phyloP scores from a whole-genome alignment of 2,329 filamentous ascomycete genomes.

The Byssoonygena ceratinophila region DNA sequence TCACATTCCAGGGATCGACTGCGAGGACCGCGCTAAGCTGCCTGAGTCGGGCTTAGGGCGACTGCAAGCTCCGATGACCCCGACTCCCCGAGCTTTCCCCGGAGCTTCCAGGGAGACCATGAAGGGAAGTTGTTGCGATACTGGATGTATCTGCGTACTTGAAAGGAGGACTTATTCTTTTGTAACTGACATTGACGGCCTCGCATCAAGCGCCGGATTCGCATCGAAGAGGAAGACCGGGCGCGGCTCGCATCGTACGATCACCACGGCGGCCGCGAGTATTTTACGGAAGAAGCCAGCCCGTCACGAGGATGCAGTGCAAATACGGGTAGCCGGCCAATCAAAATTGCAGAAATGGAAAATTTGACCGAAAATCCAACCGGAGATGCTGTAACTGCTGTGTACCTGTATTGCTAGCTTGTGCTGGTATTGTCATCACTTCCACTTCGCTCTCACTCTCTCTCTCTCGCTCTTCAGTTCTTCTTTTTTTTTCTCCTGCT shows the following conservation, averaged over 20 bases:
- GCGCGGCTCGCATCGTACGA: too few relatives aligned
- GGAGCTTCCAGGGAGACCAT: not conserved
- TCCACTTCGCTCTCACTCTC: not conserved
- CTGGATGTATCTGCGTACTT: too few relatives aligned
- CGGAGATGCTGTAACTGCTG: not conserved
- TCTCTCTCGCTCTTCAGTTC: not conserved
- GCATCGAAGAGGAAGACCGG: too few relatives aligned
- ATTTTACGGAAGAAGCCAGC: too few relatives aligned
- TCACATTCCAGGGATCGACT: not conserved
- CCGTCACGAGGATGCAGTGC: conserved; percentile 1
- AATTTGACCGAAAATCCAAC: not conserved
- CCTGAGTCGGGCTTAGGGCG: too few relatives aligned
- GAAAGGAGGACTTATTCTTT: too few relatives aligned
- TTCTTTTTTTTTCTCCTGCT: not conserved
- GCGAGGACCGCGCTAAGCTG: not conserved
- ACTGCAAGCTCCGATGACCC: not conserved
- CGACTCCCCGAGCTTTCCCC: conserved; percentile 7
- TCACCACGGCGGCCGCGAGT: too few relatives aligned
- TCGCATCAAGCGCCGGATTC: too few relatives aligned
- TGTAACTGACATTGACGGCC: too few relatives aligned
- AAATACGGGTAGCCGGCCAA: too few relatives aligned
- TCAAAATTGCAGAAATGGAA: not conserved
- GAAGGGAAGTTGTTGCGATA: not conserved
- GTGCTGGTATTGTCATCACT: too few relatives aligned
- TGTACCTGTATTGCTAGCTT: too few relatives aligned